Conservation (phyloP, 2,329 filamentous ascomycete genomes). For the Diaporthe australafricana region DNA sequence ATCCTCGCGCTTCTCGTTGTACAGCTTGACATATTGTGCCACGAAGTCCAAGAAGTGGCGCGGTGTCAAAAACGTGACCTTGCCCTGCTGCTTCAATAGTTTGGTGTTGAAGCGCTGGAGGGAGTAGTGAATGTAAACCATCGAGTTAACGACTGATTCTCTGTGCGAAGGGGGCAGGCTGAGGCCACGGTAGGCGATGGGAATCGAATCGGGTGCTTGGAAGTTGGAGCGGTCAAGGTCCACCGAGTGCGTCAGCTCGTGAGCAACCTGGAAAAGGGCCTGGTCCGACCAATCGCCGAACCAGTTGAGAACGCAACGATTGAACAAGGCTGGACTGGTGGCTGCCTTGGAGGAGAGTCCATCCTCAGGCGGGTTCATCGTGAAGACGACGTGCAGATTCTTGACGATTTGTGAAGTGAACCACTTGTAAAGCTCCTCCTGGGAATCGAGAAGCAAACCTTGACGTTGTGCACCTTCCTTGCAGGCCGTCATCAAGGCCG, state of each 20-base stretch:
- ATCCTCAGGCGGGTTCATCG: slow-evolving; percentile 98
- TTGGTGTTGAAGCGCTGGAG: slow-evolving; percentile 90
- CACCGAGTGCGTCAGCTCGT: slow-evolving; percentile 94
- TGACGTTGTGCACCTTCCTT: slow-evolving; percentile 98
- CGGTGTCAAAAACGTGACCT: slow-evolving; percentile 92
- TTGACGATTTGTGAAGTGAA: slow-evolving; percentile 99
- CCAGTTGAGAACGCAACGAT: slow-evolving; percentile 99
- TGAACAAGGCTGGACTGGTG: slow-evolving; percentile 98
- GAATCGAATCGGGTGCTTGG: slow-evolving; percentile 88
- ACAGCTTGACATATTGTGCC: slow-evolving; percentile 95
- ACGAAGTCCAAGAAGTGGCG: slow-evolving; percentile 98
- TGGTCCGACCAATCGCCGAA: slow-evolving; percentile 99
- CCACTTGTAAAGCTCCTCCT: slow-evolving; percentile 99
- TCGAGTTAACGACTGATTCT: slow-evolving; percentile 93
- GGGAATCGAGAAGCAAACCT: slow-evolving; percentile 93
- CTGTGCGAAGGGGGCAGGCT: slow-evolving; percentile 88
- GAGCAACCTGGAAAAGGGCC: slow-evolving; percentile 96
- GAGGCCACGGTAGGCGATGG: slow-evolving; percentile 90
- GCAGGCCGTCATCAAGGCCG: slow-evolving; percentile 98
- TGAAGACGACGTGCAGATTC: slow-evolving; percentile 99
- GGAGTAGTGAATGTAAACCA: slow-evolving; percentile 99
- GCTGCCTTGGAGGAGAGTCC: slow-evolving; percentile 95
- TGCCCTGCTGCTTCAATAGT: slow-evolving; percentile 90
- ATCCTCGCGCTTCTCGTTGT: slow-evolving; percentile 98
- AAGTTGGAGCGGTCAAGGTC: slow-evolving; percentile 93